Evolutionary conservation across 192 early-diverging fungal species (phyloP).

Genomic region (Umbelopsis isabellina): DNA sequence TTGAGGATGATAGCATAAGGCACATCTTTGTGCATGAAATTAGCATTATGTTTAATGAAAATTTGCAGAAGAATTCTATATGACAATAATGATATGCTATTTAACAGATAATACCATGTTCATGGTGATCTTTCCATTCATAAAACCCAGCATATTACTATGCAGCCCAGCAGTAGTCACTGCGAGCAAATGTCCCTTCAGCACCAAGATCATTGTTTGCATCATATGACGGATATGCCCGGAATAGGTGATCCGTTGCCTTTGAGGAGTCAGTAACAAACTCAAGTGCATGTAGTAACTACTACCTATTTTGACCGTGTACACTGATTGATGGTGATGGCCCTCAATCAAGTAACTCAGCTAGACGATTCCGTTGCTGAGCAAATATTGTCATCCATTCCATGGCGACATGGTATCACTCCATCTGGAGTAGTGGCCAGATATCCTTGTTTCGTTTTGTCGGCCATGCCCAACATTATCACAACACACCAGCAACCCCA

Average conservation of each 20-base stretch:
- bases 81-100: no score
- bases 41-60: no score
- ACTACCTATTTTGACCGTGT: neutral
- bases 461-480: constrained; percentile 14
- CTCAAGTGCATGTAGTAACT: neutral
- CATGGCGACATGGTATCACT: constrained; percentile 6
- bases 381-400: neutral
- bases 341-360: constrained; percentile 9
- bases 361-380: constrained; percentile 14
- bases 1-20: no score
- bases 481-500: constrained; percentile 1
- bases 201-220: neutral
- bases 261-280: neutral
- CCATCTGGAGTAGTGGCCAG: neutral
- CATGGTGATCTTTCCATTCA: no score
- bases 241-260: constrained; percentile 12
- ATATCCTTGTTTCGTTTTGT: constrained; percentile 11
- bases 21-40: no score
- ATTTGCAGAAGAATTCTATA: no score
- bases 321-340: neutral
- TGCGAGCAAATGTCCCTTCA: no score
- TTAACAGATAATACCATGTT: no score
- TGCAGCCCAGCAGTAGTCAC: no score
- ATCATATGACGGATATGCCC: neutral
- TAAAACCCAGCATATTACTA: no score